Base-by-base conservation (phyloP, 2,329 filamentous ascomycete genomes). In the Xylariaceae sp. region DNA sequence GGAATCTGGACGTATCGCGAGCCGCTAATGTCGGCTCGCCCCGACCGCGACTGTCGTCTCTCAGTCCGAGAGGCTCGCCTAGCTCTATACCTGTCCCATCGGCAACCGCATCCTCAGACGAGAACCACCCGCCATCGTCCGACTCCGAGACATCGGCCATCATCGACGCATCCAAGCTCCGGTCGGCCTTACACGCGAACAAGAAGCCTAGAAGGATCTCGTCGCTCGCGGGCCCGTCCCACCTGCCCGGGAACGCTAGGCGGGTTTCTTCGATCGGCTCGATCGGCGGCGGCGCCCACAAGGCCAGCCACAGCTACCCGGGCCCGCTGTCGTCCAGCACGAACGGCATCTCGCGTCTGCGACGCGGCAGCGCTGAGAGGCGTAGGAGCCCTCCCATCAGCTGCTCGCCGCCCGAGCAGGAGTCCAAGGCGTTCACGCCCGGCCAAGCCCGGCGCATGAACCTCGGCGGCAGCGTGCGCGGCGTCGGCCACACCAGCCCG, bases 381-480 rank as follows among this genome's bases (percentile, higher is more conserved):
- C 75, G 79, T 37, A 74, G 77, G 49, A 82, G 79, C 57, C 81
- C 82, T 12, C 82, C 83, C 14, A 77, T 85, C 63, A 69, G 74
- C 32, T 84, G 80, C 69, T 81, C 80, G 37, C 78, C 82, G 1
- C 72, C 75, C 2, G 76, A 80, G n/a, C 18, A 63, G 52, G 73
- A 68, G 48, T 58, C 67, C 20, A 71, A 73, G 56, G 68, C 72
- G 2, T 75, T 85, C 59, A 84, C 81, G 10, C 73, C 79, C 1
- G 81, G 81, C 2, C 82, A 86, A 65, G 83, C 82, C 20, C 72
- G 83, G 50, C 76, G 83, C 44, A 85, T 86, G 82, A 81, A 83
- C 62, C 70, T 85, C 54, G 76, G 78, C 37, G 51, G 60, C 44
- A 66, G 61, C 37, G 48, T 65, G 14, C 57, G 61, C n/a, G 63